Percentiles rank a stretch among this genome's conserved stretches.
Conservation (phyloP, 1,139 yeast species). For the Debaryomyces psychrophilus region DNA sequence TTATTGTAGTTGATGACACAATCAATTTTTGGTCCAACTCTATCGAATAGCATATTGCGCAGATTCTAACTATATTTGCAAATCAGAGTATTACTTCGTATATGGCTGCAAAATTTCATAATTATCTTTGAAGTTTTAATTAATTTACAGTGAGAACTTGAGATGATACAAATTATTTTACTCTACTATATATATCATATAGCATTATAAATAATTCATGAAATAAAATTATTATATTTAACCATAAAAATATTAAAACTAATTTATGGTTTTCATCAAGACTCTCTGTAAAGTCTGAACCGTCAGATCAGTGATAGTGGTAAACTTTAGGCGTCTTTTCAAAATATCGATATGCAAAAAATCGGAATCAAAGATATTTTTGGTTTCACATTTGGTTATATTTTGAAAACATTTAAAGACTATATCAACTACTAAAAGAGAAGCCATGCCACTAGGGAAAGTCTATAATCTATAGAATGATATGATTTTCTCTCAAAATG, state of each 20-base stretch:
- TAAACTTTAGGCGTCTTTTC: conserved; percentile 23
- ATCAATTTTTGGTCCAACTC: too few relatives aligned
- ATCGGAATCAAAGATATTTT: conserved; percentile 46
- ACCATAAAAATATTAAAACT: conserved; percentile 78
- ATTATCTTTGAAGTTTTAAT: too few relatives aligned
- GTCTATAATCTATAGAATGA: background rate
- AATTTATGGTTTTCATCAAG: conserved; percentile 74
- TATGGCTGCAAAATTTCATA: too few relatives aligned
- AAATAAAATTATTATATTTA: conserved; percentile 23
- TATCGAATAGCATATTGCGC: too few relatives aligned
- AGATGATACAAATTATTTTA: too few relatives aligned
- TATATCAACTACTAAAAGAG: conserved; percentile 30
- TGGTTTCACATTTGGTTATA: conserved; percentile 41
- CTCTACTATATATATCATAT: too few relatives aligned
- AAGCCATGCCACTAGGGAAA: conserved; percentile 17
- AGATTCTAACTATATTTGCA: too few relatives aligned
- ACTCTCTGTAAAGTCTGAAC: conserved; percentile 45
- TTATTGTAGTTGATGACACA: too few relatives aligned
- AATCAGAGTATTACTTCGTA: too few relatives aligned
- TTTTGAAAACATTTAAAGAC: conserved; percentile 38
- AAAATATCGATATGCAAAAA: conserved; percentile 39
- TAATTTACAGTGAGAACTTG: too few relatives aligned
- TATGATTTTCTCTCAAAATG: conserved; percentile 11
- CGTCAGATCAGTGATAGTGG: conserved; percentile 24
- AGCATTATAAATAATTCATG: too few relatives aligned